phyloP scores from a whole-genome alignment of 2,329 filamentous ascomycete genomes.

The Aureobasidium vineae region DNA sequence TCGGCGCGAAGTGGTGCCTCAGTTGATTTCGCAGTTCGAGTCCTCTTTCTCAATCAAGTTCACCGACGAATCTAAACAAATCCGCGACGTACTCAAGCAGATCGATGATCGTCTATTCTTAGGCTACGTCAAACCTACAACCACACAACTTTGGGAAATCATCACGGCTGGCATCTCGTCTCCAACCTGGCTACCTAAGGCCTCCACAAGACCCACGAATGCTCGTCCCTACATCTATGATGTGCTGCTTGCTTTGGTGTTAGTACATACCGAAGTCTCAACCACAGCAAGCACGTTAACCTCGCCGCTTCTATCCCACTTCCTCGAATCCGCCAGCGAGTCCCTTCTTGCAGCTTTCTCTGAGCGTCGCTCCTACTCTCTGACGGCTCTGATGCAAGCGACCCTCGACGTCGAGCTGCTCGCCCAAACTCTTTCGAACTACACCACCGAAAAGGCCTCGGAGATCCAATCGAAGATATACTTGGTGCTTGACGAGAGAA shows the following conservation, averaged over 20 bases:
- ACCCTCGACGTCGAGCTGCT: constrained; percentile 97
- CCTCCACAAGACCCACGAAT: constrained; percentile 58
- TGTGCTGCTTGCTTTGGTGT: constrained; percentile 76
- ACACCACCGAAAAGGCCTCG: constrained; percentile 77
- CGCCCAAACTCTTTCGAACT: constrained; percentile 86
- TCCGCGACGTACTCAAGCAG: constrained; percentile 83
- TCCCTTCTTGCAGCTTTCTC: constrained; percentile 82
- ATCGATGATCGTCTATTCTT: constrained; percentile 91
- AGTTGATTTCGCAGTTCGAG: constrained; percentile 89
- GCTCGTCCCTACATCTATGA: constrained; percentile 89
- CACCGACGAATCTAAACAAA: constrained; percentile 88
- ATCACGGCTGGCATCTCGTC: constrained; percentile 71
- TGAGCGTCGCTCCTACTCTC: constrained; percentile 59
- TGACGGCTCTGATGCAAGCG: constrained; percentile 89
- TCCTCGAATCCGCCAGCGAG: constrained; percentile 76
- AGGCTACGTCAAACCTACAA: constrained; percentile 79
- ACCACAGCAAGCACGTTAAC: constrained; percentile 68
- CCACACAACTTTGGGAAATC: constrained; percentile 64
- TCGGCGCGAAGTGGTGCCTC: constrained; percentile 76
- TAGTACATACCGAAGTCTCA: constrained; percentile 71
- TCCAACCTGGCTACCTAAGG: constrained; percentile 66
- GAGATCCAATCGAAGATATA: constrained; percentile 89
- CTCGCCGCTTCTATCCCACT: constrained; percentile 75
- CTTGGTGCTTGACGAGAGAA: constrained; percentile 81
- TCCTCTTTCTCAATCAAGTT: constrained; percentile 91